Evolutionary conservation across 2,329 filamentous ascomycete species (phyloP), one percentile per base, ranked within the genome.

Genomic region (Ascochyta pisi): DNA sequence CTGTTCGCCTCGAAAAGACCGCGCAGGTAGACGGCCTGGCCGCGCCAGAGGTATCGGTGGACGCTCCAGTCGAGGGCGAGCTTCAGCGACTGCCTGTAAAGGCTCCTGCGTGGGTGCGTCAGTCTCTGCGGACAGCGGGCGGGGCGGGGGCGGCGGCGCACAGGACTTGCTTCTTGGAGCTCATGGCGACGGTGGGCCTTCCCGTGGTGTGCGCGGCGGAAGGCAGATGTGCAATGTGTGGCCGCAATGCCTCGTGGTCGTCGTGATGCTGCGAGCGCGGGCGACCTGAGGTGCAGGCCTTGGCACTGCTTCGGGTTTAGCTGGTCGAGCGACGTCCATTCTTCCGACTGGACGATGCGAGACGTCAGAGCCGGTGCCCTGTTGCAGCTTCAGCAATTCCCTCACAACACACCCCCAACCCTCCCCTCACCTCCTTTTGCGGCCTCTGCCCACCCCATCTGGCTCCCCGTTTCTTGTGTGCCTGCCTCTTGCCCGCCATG

Each of bases 11-110:
- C 95, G 74, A 98, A 99, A 13, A 98, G 84, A 34, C 90, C 92
- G 69, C 95, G 89, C 70, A 99, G 96, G 77, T 99, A 98, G 62
- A 98, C 82, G 29, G 95, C 95, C 78, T 98, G 95, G 60, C 94
- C 93, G 69, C 95, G 89, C 94, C 95, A 99, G 59, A 97, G 80
- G 70, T 94, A 87, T 66, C 95, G 86, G 76, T 97, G 91, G 61
- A 98, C 92, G 54, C 92, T 87, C 95, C 95, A 99, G 81, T 97
- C 92, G 64, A 98, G 87, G 38, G 95, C 85, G 63, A 97, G 87
- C 84, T 97, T 97, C 74, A 99, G 79, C 24, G 92, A 92, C 67
- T 92, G 91, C 73, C 94, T 89, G 79, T 99, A 99, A 58, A 99
- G 89, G 60, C 82, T 83, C 66, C 86, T 88, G 73, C 57, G 54